phyloP scores from a whole-genome alignment of 2,329 filamentous ascomycete species.

The Epichloe brachyelytri region DNA sequence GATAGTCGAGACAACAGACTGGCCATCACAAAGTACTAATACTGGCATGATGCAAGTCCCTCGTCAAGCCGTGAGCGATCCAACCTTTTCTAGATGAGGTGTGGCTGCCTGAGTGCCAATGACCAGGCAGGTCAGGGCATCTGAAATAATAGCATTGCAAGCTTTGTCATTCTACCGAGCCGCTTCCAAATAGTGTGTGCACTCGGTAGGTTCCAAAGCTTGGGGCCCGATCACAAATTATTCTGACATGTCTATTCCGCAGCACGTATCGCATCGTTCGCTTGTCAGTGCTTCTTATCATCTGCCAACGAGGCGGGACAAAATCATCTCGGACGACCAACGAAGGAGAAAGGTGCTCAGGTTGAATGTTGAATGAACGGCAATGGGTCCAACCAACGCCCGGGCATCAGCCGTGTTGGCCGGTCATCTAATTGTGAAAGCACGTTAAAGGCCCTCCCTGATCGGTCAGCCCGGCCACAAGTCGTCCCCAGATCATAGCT shows the following conservation, averaged over 20 bases:
- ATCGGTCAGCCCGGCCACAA: conserved; percentile 13
- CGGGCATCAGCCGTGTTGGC: no score
- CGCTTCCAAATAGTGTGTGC: not conserved
- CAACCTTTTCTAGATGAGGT: not conserved
- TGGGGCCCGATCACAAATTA: not conserved
- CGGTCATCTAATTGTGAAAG: conserved; percentile 5
- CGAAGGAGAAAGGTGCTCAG: conserved; percentile 5
- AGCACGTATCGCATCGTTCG: not conserved
- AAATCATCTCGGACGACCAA: not conserved
- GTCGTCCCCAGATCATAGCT: conserved; percentile 21
- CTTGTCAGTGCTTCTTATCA: not conserved
- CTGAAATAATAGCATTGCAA: no score
- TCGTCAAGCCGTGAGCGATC: not conserved
- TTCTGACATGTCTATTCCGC: not conserved
- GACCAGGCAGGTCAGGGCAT: no score
- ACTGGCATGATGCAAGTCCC: no score
- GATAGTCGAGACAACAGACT: not conserved
- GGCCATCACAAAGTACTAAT: no score
- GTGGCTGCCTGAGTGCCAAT: no score
- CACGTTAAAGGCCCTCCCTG: conserved; percentile 7
- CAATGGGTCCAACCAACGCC: conserved; percentile 6
- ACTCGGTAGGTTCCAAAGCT: no score
- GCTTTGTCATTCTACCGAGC: not conserved
- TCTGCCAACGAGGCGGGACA: not conserved
- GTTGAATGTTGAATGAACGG: not conserved